Evolutionary conservation across 306 rosid species (phyloP).

Genomic region (Acacia confusa): DNA sequence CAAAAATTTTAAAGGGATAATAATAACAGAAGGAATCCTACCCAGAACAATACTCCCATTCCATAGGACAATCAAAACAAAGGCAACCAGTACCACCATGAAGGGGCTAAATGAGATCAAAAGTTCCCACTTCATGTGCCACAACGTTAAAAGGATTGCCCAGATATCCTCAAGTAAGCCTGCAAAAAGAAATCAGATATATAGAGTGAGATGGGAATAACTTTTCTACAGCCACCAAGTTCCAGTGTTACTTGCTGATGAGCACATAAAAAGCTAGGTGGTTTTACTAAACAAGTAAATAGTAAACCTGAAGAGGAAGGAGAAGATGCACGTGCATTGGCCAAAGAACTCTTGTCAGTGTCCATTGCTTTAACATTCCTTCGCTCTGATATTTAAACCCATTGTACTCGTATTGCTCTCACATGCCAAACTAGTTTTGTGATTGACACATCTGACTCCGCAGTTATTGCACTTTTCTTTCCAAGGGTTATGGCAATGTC

Average conservation of each 20-base stretch:
- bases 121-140: conserved; percentile 64
- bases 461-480: conserved; percentile 35
- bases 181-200: conserved; percentile 37
- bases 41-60: conserved; percentile 94
- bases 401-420: conserved; percentile 23
- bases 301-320: conserved; percentile 56
- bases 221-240: not conserved
- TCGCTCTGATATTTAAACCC: conserved; percentile 56
- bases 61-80: conserved; percentile 67
- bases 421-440: conserved; percentile 30
- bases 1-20: conserved; percentile 26
- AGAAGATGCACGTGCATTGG: conserved; percentile 27
- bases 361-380: conserved; percentile 38
- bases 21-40: conserved; percentile 33
- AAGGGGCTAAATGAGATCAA: conserved; percentile 69
- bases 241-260: conserved; percentile 5
- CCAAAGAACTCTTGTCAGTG: conserved; percentile 26
- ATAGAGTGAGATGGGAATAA: not conserved
- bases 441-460: conserved; percentile 35
- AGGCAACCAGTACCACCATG: conserved; percentile 52
- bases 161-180: conserved; percentile 59
- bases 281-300: conserved; percentile 9
- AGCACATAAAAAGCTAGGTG: conserved; percentile 6
- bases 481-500: conserved; percentile 44
- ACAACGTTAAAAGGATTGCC: conserved; percentile 39